A percentile compares a stretch with the other conserved stretches of the same genome.
Evolutionary conservation across 805 yeast species (phyloP).

Genomic region (Clavispora vitiphila): DNA sequence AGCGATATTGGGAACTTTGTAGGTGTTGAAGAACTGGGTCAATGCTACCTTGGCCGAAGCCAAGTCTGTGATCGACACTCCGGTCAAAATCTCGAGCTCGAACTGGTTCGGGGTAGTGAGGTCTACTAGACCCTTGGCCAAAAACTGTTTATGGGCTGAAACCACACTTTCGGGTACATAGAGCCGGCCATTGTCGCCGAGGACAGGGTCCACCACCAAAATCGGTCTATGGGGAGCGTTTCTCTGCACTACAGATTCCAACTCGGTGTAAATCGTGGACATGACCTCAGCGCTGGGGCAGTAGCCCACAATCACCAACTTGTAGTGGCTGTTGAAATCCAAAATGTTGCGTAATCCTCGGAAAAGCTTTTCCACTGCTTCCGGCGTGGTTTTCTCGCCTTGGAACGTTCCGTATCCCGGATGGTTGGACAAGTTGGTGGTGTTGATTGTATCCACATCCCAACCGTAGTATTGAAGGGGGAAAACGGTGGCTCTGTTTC

Average conservation of each 20-base stretch:
- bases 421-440: slow-evolving; percentile 17
- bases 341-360: slow-evolving; percentile 49
- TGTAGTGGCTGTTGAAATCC: slow-evolving; percentile 41
- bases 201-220: slow-evolving; percentile 83
- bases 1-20: slow-evolving; percentile 48
- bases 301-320: slow-evolving; percentile 76
- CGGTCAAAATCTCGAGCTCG: slow-evolving; percentile 72
- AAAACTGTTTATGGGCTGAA: slow-evolving; percentile 47
- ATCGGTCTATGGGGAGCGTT: slow-evolving; percentile 32
- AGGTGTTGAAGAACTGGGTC: slow-evolving; percentile 35
- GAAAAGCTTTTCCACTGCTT: slow-evolving; percentile 44
- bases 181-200: slow-evolving; percentile 84
- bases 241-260: slow-evolving; percentile 30
- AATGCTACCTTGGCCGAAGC: slow-evolving; percentile 36
- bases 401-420: slow-evolving; percentile 15
- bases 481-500: slow-evolving; percentile 15
- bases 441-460: slow-evolving; percentile 16
- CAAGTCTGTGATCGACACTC: slow-evolving; percentile 36
- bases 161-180: slow-evolving; percentile 64
- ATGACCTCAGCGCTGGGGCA: slow-evolving; percentile 56
- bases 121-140: slow-evolving; percentile 49
- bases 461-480: slow-evolving; percentile 16
- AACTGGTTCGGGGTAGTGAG: slow-evolving; percentile 87
- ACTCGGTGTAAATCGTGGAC: slow-evolving; percentile 39
- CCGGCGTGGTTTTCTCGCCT: slow-evolving; percentile 33